A percentile compares a stretch with the other conserved stretches of the same genome.
Conservation (phyloP, 257 asterid genomes). For the Solanum lycopersicoides region DNA sequence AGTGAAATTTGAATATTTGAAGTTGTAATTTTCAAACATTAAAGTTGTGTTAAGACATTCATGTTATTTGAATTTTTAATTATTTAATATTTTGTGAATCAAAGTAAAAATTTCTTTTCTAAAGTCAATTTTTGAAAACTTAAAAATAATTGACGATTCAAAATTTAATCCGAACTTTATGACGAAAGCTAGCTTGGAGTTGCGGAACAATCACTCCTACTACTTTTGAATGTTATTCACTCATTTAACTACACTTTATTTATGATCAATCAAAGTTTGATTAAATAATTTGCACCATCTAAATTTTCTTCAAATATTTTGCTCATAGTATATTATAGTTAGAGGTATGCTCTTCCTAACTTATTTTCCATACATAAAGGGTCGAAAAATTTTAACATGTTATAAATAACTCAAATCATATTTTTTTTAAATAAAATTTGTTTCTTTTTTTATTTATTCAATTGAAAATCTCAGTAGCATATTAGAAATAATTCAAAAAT, state of each 20-base stretch:
- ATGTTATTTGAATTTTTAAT: not conserved
- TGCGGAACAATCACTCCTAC: not conserved
- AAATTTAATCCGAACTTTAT: not conserved
- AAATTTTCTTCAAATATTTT: too few relatives aligned
- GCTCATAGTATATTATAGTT: not conserved
- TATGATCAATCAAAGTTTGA: not conserved
- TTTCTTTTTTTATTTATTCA: too few relatives aligned
- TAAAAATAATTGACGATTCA: not conserved
- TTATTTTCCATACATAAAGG: too few relatives aligned
- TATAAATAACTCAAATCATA: too few relatives aligned
- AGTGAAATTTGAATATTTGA: not conserved
- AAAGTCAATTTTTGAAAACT: not conserved
- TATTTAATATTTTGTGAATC: not conserved
- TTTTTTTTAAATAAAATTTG: too few relatives aligned
- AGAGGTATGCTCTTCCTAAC: not conserved
- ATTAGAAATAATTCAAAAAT: too few relatives aligned
- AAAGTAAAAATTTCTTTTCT: not conserved
- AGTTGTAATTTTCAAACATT: not conserved
- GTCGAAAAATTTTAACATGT: not conserved
- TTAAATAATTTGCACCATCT: not conserved
- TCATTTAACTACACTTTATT: not conserved
- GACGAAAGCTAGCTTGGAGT: not conserved
- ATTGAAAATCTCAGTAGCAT: too few relatives aligned
- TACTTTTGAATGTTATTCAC: not conserved
- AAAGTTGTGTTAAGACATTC: not conserved